A percentile compares a stretch with the other conserved stretches of the same genome.
Evolutionary conservation across 495 filamentous ascomycete species (phyloP).

Genomic region (Lophiotrema nucula): DNA sequence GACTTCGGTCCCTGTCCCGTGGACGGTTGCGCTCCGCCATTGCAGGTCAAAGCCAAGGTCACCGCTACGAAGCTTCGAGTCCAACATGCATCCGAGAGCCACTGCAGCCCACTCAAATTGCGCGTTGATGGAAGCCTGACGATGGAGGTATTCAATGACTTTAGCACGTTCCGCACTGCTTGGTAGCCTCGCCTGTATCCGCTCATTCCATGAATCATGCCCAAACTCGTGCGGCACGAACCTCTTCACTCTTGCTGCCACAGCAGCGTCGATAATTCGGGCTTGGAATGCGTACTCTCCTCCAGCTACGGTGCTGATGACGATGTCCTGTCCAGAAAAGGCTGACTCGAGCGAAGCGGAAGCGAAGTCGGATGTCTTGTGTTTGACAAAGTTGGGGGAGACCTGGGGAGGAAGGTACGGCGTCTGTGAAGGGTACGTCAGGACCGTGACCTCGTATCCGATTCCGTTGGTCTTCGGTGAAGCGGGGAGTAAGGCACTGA

Average conservation of each 20-base stretch:
- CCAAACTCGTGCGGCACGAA: conserved; percentile 45
- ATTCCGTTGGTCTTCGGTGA: background rate
- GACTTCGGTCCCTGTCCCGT: conserved; percentile 27
- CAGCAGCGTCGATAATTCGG: conserved; percentile 38
- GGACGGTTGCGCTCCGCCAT: conserved; percentile 35
- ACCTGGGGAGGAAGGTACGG: conserved; percentile 13
- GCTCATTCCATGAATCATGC: conserved; percentile 38
- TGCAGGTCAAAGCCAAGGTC: conserved; percentile 34
- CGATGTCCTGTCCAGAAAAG: conserved; percentile 49
- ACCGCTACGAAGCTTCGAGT: conserved; percentile 23
- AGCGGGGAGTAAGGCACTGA: conserved; percentile 6
- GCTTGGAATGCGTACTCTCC: conserved; percentile 30
- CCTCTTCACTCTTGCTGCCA: conserved; percentile 40
- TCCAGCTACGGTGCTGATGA: conserved; percentile 43
- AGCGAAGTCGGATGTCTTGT: conserved; percentile 55
- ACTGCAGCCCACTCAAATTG: conserved; percentile 29
- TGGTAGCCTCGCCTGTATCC: conserved; percentile 8
- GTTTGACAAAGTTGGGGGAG: background rate
- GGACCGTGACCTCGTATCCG: conserved; percentile 2
- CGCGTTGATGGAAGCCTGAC: background rate
- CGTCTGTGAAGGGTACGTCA: conserved; percentile 17
- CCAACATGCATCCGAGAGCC: conserved; percentile 29
- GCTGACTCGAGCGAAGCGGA: conserved; percentile 46
- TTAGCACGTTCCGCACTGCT: conserved; percentile 3
- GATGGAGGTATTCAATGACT: conserved; percentile 8